Percentiles rank a stretch among this genome's conserved stretches.
Conservation (phyloP, 2,329 filamentous ascomycete genomes). For the Pseudocercospora cruenta region DNA sequence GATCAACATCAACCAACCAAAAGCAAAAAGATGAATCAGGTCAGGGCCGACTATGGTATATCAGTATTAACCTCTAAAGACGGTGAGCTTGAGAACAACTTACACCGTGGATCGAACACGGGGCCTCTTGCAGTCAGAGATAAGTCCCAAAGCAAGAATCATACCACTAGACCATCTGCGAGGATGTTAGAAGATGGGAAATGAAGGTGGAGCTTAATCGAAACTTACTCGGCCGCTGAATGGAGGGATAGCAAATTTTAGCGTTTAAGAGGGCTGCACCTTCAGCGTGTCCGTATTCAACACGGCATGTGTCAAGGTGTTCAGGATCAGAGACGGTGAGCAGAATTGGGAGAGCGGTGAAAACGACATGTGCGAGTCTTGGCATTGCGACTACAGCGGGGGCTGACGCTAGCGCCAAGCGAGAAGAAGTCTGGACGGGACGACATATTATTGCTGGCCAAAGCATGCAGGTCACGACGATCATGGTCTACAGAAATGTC, state of each 20-base stretch:
- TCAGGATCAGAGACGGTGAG: background rate
- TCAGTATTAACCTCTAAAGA: too few species aligned
- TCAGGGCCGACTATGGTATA: background rate
- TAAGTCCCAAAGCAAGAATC: conserved; percentile 17
- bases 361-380: background rate
- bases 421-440: too few species aligned
- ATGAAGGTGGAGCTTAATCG: background rate
- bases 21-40: background rate
- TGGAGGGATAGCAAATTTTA: background rate
- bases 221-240: conserved; percentile 7
- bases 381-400: background rate
- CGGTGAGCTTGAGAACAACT: background rate
- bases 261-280: background rate
- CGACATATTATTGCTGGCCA: too few species aligned
- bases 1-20: background rate
- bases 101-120: background rate
- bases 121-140: conserved; percentile 11
- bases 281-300: background rate
- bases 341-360: background rate
- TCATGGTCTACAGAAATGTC: too few species aligned
- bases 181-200: background rate
- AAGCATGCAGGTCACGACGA: too few species aligned
- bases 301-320: background rate
- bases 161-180: conserved; percentile 19
- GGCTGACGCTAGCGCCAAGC: background rate